Base-by-base conservation (phyloP, 352 stramenopile species). In the Pythium monospermum region DNA sequence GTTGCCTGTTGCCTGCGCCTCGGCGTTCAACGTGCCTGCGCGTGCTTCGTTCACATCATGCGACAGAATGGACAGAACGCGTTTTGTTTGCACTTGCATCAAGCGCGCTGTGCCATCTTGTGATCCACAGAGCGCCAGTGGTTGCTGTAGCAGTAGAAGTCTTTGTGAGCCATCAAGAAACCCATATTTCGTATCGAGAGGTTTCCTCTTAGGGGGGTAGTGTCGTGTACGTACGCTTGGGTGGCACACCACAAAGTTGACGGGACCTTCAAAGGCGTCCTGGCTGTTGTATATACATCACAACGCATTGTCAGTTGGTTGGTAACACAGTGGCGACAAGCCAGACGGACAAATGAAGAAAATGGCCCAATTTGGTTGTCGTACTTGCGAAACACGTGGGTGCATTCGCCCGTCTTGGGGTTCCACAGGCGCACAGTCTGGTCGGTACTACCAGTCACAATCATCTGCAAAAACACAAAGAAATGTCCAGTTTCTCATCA, bases 361-460 rank as follows among this genome's bases (percentile, higher is more conserved):
- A n/a, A n/a, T n/a, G n/a, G n/a, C n/a, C n/a, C n/a, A n/a, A n/a
- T n/a, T n/a, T n/a, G n/a, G n/a, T n/a, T n/a, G n/a, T n/a, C 45
- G 41, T 66, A 89, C 78, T 83, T 84, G 45, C 81, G 71, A 66
- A 96, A 96, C 35, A 94, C 84, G 53, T 95, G 83, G 40, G 77
- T 85, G 67, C 89, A 98, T 48, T 97, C 80, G 38, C 94, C 95
- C 5, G 86, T 97, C 67, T 97, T 97, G 3, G 95, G 95, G 39
- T 97, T 97, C 96, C 95, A 99, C 30, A 98, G 64, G 16, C 95
- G 78, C 35, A 98, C 76, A 19, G 94, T 98, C n/a, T 83, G 78
- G 66, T 99, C 96, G 1, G 83, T 66, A 57, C 87, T 97, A 8
- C 93, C 95, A 19, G 87, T 97, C 11, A 98, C 76, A 23, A 98